These are phyloP conservation scores for Cymbidium sinense DNA, from an alignment of 106 monocot species.

Conservation along the genomic window DNA sequence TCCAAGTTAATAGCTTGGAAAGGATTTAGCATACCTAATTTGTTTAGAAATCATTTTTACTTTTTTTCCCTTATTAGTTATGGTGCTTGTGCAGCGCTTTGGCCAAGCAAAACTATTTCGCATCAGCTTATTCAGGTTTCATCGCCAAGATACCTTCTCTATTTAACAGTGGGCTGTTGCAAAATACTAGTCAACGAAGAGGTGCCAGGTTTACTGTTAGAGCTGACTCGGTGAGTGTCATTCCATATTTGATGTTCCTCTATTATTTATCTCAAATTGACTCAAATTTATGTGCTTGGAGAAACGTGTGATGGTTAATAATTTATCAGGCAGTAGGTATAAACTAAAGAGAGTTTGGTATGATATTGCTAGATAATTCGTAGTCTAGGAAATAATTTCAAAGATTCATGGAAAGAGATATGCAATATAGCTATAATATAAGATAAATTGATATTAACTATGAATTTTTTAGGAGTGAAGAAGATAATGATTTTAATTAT, in stretches of 20 bases:
- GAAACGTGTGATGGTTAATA: not conserved
- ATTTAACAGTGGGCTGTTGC: conserved; percentile 28
- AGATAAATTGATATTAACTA: not conserved
- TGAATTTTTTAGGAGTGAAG: not conserved
- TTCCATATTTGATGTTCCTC: not conserved
- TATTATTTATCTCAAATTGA: not conserved
- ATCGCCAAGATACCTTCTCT: conserved; percentile 23
- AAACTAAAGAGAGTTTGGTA: not conserved
- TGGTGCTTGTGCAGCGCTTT: conserved; percentile 26
- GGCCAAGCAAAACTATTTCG: conserved; percentile 29
- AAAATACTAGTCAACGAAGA: conserved; percentile 22
- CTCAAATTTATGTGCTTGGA: too few species aligned
- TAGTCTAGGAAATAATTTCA: not conserved
- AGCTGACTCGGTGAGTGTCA: conserved; percentile 65
- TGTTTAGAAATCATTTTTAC: not conserved
- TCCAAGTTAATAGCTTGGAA: not conserved
- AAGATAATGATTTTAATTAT: not conserved
- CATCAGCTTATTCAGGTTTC: conserved; percentile 27
- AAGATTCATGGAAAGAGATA: not conserved
- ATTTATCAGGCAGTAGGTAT: not conserved
- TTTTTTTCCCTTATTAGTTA: not conserved
- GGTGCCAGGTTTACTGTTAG: conserved; percentile 60
- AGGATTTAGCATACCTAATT: not conserved
- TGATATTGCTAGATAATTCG: not conserved
- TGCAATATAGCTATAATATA: not conserved